Base-by-base conservation (phyloP, 257 asterid genomes). In the Forsythia suspensa region DNA sequence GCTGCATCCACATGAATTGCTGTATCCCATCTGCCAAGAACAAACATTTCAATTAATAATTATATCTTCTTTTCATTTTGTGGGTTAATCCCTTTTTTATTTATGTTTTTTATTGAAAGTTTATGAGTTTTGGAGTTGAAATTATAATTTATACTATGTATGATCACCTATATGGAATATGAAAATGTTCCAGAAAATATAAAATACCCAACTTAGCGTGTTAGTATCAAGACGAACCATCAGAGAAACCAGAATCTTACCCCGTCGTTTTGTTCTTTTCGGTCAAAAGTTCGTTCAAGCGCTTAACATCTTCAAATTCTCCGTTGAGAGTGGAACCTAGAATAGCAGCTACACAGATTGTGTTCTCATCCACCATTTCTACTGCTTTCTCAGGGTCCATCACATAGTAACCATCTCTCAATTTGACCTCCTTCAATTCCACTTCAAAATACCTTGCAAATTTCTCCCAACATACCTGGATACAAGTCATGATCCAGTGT, bases 1-100 rank as follows among this genome's bases (percentile, higher is more conserved):
- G 82, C 83, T 38, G 85, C 83, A 80, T 68, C 87, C 40, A 84
- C 87, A 71, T 84, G 87, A n/a, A 84, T 84, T 20, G 85, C 81
- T 6, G 85, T 81, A 34, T 84, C 85, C 87, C 87, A 84, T 76
- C 81, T 76, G 71, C 79, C 46, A 43, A 41, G 11, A 76, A 34
- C 43, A n/a, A 66, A 43, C 48, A 76, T 42, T n/a, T 29, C 20
- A 43, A 34, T 8, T 44, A 21, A 46, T 16, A 3, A 29, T 43
- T 36, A 21, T 42, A 29, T 29, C 57, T 48, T 48, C 57, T 48
- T 3, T 48, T 13, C 57, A 48, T 3, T 2, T 48, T 48, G 57
- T 13, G 57, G 57, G 18, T 48, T 48, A 48, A 48, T 24, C 57
- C 57, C 2, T 48, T 13, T 48, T 3, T 46, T 46, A 12, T 12